Conservation (phyloP, 2,329 filamentous ascomycete genomes). For the Drechslerella dactyloides region DNA sequence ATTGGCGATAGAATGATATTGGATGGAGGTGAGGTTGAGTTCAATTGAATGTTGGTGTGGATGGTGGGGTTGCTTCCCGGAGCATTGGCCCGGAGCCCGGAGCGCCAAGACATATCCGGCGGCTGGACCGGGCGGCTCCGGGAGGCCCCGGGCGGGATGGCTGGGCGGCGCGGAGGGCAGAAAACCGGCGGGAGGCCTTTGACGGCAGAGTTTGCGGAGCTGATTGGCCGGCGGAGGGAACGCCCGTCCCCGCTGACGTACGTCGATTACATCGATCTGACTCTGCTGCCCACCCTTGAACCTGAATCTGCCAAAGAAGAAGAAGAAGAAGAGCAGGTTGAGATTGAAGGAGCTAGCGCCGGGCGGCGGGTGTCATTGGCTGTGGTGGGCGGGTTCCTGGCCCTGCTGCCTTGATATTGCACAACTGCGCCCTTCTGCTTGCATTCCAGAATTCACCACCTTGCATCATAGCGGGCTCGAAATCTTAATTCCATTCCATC, state of each 20-base stretch:
- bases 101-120: not conserved
- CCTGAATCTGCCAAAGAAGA: too few species aligned
- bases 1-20: too few species aligned
- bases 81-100: not conserved
- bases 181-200: not conserved
- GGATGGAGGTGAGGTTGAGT: not conserved
- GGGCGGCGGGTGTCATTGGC: too few species aligned
- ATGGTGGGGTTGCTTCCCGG: not conserved
- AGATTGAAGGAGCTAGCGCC: too few species aligned
- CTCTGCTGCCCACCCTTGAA: too few species aligned
- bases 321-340: too few species aligned
- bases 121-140: not conserved
- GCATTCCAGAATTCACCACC: slow-evolving; percentile 1
- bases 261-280: slow-evolving; percentile 12
- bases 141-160: not conserved
- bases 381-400: not conserved
- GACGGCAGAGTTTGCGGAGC: not conserved
- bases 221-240: not conserved
- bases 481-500: not conserved
- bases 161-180: slow-evolving; percentile 9
- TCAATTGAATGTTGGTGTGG: not conserved
- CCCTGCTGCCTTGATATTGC: not conserved
- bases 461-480: not conserved
- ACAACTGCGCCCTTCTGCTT: not conserved
- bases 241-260: slow-evolving; percentile 42